Evolutionary conservation across 768 basidiomycete genomes (phyloP).

Genomic region (Amanita fuliginea): DNA sequence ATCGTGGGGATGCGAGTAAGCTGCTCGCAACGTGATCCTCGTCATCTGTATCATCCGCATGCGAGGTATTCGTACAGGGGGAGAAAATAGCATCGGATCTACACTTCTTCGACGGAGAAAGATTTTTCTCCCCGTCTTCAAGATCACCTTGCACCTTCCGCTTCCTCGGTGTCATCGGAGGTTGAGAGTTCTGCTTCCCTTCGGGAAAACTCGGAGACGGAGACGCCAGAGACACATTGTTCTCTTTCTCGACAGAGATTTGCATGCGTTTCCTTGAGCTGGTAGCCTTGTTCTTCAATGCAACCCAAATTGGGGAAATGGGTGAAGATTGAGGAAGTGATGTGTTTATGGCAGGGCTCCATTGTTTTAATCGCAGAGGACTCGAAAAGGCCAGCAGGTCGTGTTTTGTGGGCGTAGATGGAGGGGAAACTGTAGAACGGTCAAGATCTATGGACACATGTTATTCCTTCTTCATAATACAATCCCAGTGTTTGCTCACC

Average conservation of each 20-base stretch:
- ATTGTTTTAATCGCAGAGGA: neutral
- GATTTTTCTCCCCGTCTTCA: slow-evolving; percentile 11
- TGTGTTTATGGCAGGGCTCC: neutral
- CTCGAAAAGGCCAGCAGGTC: slow-evolving; percentile 5
- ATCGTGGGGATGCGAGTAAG: neutral
- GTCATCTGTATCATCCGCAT: slow-evolving; percentile 3
- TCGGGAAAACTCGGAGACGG: neutral
- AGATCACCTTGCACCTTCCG: slow-evolving; percentile 25
- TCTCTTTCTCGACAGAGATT: slow-evolving; percentile 28
- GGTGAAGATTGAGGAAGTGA: slow-evolving; percentile 11
- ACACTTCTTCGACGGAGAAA: slow-evolving; percentile 13
- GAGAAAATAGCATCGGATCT: slow-evolving; percentile 9
- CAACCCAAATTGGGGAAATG: slow-evolving; percentile 3
- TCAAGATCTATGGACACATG: neutral
- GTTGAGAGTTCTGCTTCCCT: neutral
- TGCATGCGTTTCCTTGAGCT: slow-evolving; percentile 1
- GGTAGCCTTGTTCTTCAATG: neutral
- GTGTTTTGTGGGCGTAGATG: slow-evolving; percentile 18
- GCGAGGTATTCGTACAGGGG: slow-evolving; percentile 4
- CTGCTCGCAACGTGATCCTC: neutral
- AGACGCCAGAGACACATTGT: slow-evolving; percentile 39
- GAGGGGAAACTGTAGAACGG: slow-evolving; percentile 13
- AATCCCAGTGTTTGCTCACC: neutral
- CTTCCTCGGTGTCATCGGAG: slow-evolving; percentile 25
- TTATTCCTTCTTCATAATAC: neutral